Conservation (phyloP, 2,329 filamentous ascomycete genomes). For the Beauveria asiatica region DNA sequence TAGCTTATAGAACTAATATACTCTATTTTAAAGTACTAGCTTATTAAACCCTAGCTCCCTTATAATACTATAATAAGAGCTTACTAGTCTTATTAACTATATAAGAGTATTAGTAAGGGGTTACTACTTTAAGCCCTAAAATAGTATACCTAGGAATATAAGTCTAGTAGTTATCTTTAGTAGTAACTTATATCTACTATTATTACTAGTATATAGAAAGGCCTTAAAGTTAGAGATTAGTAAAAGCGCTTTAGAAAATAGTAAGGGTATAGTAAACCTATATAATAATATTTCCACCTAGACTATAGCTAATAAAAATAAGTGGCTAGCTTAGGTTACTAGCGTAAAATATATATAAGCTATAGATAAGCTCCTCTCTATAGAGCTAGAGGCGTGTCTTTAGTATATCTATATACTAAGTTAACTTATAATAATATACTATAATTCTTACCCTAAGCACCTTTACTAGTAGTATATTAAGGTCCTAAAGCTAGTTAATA, state of each 20-base stretch:
- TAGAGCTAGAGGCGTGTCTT: slow-evolving; percentile 15
- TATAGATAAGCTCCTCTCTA: slow-evolving; percentile 15
- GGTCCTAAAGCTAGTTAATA: slow-evolving; percentile 16
- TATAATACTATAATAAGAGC: slow-evolving; percentile 14
- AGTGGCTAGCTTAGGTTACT: slow-evolving; percentile 10
- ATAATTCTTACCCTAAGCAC: slow-evolving; percentile 13
- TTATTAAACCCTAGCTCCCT: slow-evolving; percentile 12
- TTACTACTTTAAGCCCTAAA: slow-evolving; percentile 13
- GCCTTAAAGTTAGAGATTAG: slow-evolving; percentile 7
- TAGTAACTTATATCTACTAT: slow-evolving; percentile 10
- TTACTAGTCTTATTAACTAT: slow-evolving; percentile 9
- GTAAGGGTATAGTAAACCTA: slow-evolving; percentile 4
- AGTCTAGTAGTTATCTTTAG: slow-evolving; percentile 9
- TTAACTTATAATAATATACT: slow-evolving; percentile 16
- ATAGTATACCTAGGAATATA: slow-evolving; percentile 14
- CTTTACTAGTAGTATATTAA: slow-evolving; percentile 12
- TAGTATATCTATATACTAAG: slow-evolving; percentile 14
- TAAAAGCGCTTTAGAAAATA: background rate
- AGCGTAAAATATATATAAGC: slow-evolving; percentile 8
- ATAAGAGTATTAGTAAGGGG: slow-evolving; percentile 1
- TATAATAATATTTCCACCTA: slow-evolving; percentile 15
- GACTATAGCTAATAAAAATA: slow-evolving; percentile 17
- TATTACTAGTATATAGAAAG: slow-evolving; percentile 12
- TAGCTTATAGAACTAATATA: slow-evolving; percentile 14
- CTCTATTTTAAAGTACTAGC: slow-evolving; percentile 11